Conservation (phyloP, 1,284 basidiomycete species). For the Apiotrichum domesticum region DNA sequence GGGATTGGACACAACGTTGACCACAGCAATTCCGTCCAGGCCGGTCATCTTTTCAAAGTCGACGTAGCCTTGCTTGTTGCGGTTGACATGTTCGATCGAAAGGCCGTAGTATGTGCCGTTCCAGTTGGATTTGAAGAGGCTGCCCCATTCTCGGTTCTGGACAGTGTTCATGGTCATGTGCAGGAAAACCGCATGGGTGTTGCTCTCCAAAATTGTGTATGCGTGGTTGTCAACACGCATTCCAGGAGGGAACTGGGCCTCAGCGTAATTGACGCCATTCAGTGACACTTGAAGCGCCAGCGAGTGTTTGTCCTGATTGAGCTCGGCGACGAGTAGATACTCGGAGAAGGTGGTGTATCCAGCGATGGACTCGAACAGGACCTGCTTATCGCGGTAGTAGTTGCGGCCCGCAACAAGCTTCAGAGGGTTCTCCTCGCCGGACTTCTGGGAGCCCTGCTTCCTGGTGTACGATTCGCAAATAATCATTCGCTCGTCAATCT, state of each 20-base stretch:
- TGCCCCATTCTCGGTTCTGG: slow-evolving; percentile 74
- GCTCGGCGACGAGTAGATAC: slow-evolving; percentile 89
- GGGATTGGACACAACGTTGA: slow-evolving; percentile 75
- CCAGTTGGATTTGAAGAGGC: slow-evolving; percentile 88
- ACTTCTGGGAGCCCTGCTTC: slow-evolving; percentile 72
- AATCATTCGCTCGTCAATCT: slow-evolving; percentile 77
- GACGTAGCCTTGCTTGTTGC: slow-evolving; percentile 77
- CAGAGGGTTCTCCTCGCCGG: slow-evolving; percentile 59
- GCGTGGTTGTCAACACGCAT: slow-evolving; percentile 71
- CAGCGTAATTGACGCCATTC: slow-evolving; percentile 76
- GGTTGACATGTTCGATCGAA: slow-evolving; percentile 81
- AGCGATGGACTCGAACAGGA: slow-evolving; percentile 78
- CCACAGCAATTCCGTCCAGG: slow-evolving; percentile 87
- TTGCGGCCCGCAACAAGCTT: slow-evolving; percentile 72
- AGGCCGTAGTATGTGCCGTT: slow-evolving; percentile 95
- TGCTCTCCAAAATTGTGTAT: slow-evolving; percentile 74
- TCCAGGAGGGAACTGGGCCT: slow-evolving; percentile 80
- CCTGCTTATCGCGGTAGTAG: slow-evolving; percentile 66
- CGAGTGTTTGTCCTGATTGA: slow-evolving; percentile 47
- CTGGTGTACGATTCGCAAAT: slow-evolving; percentile 82
- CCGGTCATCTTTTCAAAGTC: slow-evolving; percentile 99
- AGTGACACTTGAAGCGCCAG: slow-evolving; percentile 85
- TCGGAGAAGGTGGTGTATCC: slow-evolving; percentile 96
- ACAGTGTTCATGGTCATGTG: slow-evolving; percentile 86
- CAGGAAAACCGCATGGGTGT: slow-evolving; percentile 85